Base-by-base conservation (phyloP, 345 rosid genomes). In the Gossypium anomalum region DNA sequence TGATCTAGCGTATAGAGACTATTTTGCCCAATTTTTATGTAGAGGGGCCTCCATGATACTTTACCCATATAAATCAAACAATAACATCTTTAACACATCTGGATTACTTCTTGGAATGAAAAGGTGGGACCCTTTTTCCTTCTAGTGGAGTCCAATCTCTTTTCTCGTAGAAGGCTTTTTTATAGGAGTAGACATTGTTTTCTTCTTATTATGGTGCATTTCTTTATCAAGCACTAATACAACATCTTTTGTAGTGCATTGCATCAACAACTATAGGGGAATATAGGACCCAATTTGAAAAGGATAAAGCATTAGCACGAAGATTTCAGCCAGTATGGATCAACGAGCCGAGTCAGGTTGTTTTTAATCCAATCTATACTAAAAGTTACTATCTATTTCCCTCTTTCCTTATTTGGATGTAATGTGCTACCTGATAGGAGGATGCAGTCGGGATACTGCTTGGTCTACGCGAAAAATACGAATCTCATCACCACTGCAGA, bases 211-310 rank as follows among this genome's bases (percentile, higher is more conserved):
- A 1, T 25, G 52, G 22, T 78, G 19, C n/a, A 65, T 59, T 67
- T 53, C 17, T 59, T 23, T 48, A 44, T 74, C 63, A 15, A 59
- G 67, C 69, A 71, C 65, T 75, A 61, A 51, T 47, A 53, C 74
- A 62, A 44, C 71, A 68, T 79, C 71, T 45, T 71, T 77, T 88
- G 88, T 92, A 95, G 99, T 95, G 98, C 79, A 91, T 95, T 71
- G 97, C 99, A 29, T 89, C 99, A 79, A 95, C 99, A 45, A 95
- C 99, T 38, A 69, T 91, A 72, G 93, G 90, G 62, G 99, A 95
- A 82, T 90, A 81, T 72, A 86, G 99, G 83, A 67, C 84, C 59
- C 92, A 95, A 76, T 87, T 95, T 82, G 99, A 95, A 82, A 88
- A 82, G 78, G 99, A 95, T 84, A 93, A 93, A 88, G 99, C 99